Conservation (phyloP, 768 basidiomycete genomes). For the Mycena indigotica region DNA sequence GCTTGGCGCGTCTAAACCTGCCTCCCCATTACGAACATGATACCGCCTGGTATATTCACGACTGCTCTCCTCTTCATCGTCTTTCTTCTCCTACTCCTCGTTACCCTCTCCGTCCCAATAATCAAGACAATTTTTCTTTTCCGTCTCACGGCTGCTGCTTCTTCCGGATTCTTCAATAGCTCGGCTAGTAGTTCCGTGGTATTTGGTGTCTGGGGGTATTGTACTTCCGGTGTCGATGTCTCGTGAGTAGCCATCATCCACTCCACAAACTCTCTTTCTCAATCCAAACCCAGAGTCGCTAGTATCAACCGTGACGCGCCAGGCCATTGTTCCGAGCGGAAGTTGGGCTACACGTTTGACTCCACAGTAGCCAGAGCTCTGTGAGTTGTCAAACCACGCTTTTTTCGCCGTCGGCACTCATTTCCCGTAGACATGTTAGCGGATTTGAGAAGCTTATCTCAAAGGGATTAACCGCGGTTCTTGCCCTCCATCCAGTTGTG, state of each 20-base stretch:
- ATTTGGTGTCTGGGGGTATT: constrained; percentile 69
- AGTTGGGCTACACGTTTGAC: constrained; percentile 62
- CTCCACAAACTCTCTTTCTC: constrained; percentile 12
- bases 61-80: constrained; percentile 51
- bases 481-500: constrained; percentile 60
- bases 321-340: constrained; percentile 47
- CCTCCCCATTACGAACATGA: constrained; percentile 17
- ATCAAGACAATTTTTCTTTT: constrained; percentile 60
- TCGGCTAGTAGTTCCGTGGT: constrained; percentile 41
- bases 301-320: constrained; percentile 42
- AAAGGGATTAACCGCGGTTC: constrained; percentile 45
- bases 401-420: constrained; percentile 11
- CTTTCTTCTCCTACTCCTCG: constrained; percentile 63
- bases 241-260: constrained; percentile 38
- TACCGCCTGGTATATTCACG: constrained; percentile 31
- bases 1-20: neutral
- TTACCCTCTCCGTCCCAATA: constrained; percentile 63
- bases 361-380: constrained; percentile 46
- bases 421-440: constrained; percentile 34
- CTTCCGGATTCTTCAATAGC: constrained; percentile 35
- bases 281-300: constrained; percentile 37
- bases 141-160: constrained; percentile 41
- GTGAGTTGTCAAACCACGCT: constrained; percentile 36
- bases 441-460: constrained; percentile 45
- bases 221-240: constrained; percentile 48